Evolutionary conservation across 495 filamentous ascomycete species (phyloP).

Genomic region (Lasiosphaeria hispida): DNA sequence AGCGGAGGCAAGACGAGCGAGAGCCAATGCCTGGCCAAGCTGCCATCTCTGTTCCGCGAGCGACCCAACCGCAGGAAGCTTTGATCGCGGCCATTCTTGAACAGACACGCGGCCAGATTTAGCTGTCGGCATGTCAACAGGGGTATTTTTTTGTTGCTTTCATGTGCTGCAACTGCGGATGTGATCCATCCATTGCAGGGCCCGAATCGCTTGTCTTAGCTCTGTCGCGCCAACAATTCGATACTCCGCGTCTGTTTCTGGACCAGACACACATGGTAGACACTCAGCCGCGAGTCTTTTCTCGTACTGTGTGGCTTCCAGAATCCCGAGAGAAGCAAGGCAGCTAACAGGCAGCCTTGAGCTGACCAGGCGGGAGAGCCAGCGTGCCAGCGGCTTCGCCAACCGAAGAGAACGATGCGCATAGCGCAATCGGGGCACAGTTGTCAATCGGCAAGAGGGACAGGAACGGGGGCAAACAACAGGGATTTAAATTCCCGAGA

Average conservation of each 20-base stretch:
- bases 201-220: conserved; percentile 3
- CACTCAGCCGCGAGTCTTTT: not conserved
- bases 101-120: conserved; percentile 16
- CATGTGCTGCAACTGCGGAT: conserved; percentile 3
- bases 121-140: not conserved
- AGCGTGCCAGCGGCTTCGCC: not conserved
- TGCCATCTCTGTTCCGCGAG: too few relatives aligned
- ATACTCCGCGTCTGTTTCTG: conserved; percentile 15
- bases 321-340: conserved; percentile 18
- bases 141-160: not conserved
- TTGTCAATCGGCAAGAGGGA: not conserved
- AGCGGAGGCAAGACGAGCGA: conserved; percentile 4
- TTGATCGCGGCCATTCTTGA: conserved; percentile 15
- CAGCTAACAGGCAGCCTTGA: not conserved
- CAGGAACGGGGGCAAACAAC: not conserved
- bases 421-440: not conserved
- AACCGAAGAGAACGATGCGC: not conserved
- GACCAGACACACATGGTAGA: not conserved
- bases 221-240: conserved; percentile 2
- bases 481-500: conserved; percentile 7
- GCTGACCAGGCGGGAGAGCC: not conserved
- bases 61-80: not conserved
- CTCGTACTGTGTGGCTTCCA: conserved; percentile 17
- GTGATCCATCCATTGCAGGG: not conserved
- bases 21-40: not conserved